These are phyloP conservation scores for Bryoerythrophyllum caledonicum DNA, from an alignment of 225 moss, liverwort and hornwort genomes.

Conservation along the genomic window DNA sequence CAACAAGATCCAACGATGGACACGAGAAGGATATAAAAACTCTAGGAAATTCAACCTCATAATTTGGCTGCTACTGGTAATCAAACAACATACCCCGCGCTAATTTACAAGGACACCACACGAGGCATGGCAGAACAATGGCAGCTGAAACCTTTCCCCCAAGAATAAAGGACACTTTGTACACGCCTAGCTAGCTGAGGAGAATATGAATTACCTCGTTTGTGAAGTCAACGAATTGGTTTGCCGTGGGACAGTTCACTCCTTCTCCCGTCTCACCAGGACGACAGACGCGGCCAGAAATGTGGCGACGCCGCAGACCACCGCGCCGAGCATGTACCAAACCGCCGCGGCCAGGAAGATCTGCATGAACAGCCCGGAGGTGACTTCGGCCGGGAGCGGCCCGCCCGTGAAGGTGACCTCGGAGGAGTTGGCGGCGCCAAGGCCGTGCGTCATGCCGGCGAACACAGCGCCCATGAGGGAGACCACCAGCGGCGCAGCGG, in stretches of 20 bases:
- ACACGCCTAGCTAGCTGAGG: neutral
- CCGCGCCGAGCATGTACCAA: conserved; percentile 81
- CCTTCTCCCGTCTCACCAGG: conserved; percentile 27
- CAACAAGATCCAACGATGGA: too few species aligned
- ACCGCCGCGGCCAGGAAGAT: conserved; percentile 83
- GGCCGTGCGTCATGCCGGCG: conserved; percentile 72
- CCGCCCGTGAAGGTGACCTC: conserved; percentile 48
- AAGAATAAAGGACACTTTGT: neutral
- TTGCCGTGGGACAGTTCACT: neutral
- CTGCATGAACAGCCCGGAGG: conserved; percentile 68
- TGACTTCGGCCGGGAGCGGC: conserved; percentile 62
- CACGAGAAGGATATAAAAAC: too few species aligned
- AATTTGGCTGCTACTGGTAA: too few species aligned
- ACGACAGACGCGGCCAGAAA: conserved; percentile 30
- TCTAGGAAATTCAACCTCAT: too few species aligned
- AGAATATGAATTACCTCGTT: neutral
- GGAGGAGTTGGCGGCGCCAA: conserved; percentile 74
- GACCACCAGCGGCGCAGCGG: conserved; percentile 55
- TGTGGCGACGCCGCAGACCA: conserved; percentile 19
- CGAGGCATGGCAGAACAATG: too few species aligned
- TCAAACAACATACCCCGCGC: too few species aligned
- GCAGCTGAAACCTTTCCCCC: neutral
- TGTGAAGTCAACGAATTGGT: conserved; percentile 40
- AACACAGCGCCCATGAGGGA: conserved; percentile 72
- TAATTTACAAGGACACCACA: too few species aligned